Percentiles rank a stretch among this genome's conserved stretches.
Evolutionary conservation across 257 asterid genomes (phyloP).

Genomic region (Capsicum baccatum): DNA sequence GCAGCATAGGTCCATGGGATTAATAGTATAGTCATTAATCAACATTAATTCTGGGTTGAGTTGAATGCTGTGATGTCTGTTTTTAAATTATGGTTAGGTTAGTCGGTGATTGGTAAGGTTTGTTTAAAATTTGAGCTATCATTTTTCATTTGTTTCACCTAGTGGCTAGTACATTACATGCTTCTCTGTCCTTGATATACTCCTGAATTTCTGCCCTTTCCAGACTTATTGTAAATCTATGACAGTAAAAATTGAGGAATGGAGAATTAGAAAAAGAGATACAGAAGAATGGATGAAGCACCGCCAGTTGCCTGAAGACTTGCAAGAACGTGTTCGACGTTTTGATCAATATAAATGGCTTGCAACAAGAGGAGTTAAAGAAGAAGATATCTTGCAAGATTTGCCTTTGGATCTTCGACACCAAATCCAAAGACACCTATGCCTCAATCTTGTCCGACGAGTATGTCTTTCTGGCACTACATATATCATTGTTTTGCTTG

Average conservation of each 20-base stretch:
- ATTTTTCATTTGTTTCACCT: neutral
- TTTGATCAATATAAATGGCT: constrained; percentile 89
- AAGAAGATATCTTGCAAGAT: constrained; percentile 73
- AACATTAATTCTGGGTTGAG: constrained; percentile 17
- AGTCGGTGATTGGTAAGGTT: neutral
- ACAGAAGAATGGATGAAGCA: constrained; percentile 99
- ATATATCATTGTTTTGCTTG: constrained; percentile 16
- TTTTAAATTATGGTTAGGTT: neutral
- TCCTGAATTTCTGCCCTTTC: constrained; percentile 20
- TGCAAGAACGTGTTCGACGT: constrained; percentile 91
- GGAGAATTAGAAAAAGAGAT: constrained; percentile 89
- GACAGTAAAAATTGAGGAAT: constrained; percentile 96
- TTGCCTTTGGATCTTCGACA: constrained; percentile 91
- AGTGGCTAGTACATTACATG: neutral
- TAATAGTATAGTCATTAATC: neutral
- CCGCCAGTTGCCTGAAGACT: constrained; percentile 81
- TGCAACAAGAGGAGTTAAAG: constrained; percentile 93
- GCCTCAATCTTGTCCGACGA: constrained; percentile 95
- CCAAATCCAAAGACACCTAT: constrained; percentile 89
- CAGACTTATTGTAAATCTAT: constrained; percentile 90
- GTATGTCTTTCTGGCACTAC: constrained; percentile 50
- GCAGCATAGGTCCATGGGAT: constrained; percentile 7
- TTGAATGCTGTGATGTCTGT: neutral
- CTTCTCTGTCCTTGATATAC: neutral
- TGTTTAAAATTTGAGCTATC: neutral